These are phyloP conservation scores for Coelastrella sp. DNA, from an alignment of 139 green algal species.

Conservation along the genomic window DNA sequence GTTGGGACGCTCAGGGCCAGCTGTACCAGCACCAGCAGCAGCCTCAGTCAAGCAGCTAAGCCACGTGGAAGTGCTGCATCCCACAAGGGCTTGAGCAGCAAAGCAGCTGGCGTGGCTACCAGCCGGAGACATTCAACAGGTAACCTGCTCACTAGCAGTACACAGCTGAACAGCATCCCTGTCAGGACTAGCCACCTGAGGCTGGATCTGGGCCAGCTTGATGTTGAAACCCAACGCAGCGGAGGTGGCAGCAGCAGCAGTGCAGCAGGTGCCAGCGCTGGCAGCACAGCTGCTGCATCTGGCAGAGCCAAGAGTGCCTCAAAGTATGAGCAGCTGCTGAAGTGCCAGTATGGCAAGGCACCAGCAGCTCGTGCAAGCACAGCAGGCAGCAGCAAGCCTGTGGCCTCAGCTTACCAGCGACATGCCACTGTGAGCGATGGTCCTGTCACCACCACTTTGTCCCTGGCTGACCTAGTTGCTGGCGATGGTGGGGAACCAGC, in stretches of 20 bases:
- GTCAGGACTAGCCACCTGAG: constrained; percentile 31
- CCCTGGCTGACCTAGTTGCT: neutral
- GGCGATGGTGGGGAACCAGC: neutral
- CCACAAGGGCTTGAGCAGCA: neutral
- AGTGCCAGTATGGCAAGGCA: constrained; percentile 22
- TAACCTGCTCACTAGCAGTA: neutral
- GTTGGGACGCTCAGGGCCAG: neutral
- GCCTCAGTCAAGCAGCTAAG: neutral
- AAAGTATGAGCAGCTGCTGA: constrained; percentile 34
- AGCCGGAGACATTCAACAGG: neutral
- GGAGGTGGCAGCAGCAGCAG: neutral
- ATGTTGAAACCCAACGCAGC: neutral
- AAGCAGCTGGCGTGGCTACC: neutral
- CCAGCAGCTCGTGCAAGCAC: neutral
- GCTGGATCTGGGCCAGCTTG: neutral
- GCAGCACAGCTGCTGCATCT: neutral
- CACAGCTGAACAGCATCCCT: too few relatives aligned
- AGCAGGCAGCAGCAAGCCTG: too few relatives aligned
- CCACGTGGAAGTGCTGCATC: neutral
- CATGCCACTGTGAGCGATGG: neutral
- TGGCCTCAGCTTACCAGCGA: too few relatives aligned
- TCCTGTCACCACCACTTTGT: neutral
- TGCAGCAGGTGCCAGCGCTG: constrained; percentile 2
- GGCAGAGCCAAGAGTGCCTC: neutral
- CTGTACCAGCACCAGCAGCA: neutral